A percentile compares a stretch with the other conserved stretches of the same genome.
Conservation (phyloP, 768 basidiomycete genomes). For the Kwoniella heveanensis region DNA sequence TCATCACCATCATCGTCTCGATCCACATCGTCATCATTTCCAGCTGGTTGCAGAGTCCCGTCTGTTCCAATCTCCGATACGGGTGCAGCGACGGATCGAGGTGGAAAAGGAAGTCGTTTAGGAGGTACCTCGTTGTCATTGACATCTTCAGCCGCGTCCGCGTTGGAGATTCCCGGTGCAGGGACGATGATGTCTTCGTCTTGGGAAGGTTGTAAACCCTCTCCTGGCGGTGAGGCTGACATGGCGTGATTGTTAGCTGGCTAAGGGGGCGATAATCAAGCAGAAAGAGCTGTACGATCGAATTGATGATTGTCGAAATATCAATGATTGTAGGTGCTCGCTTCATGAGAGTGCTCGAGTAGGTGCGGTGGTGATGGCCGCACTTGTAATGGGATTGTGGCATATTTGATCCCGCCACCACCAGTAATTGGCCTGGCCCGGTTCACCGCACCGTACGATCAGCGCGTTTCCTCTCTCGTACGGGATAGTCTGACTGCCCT, state of each 20-base stretch:
- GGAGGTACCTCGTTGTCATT: slow-evolving; percentile 61
- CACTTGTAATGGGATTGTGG: background rate
- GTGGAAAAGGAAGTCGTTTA: slow-evolving; percentile 24
- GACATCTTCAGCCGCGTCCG: slow-evolving; percentile 52
- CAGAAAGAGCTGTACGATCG: too few relatives aligned
- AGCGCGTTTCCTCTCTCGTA: background rate
- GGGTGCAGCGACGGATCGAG: slow-evolving; percentile 32
- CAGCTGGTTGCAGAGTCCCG: slow-evolving; percentile 30
- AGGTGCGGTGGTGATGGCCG: background rate
- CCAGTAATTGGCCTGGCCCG: background rate
- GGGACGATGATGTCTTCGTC: background rate
- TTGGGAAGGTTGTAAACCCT: background rate
- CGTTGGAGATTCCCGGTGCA: background rate
- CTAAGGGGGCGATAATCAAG: too few relatives aligned
- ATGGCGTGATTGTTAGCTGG: background rate
- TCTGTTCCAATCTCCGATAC: slow-evolving; percentile 57
- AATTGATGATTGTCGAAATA: too few relatives aligned
- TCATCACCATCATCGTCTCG: slow-evolving; percentile 42
- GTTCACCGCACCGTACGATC: background rate
- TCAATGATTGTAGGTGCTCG: too few relatives aligned
- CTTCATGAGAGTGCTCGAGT: too few relatives aligned
- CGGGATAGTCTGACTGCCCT: background rate
- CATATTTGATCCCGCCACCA: background rate
- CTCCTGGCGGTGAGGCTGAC: slow-evolving; percentile 29
- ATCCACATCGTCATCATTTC: slow-evolving; percentile 36